These are phyloP conservation scores for Carex cristatella DNA, from an alignment of 176 grass and related monocot species.

Conservation along the genomic window DNA sequence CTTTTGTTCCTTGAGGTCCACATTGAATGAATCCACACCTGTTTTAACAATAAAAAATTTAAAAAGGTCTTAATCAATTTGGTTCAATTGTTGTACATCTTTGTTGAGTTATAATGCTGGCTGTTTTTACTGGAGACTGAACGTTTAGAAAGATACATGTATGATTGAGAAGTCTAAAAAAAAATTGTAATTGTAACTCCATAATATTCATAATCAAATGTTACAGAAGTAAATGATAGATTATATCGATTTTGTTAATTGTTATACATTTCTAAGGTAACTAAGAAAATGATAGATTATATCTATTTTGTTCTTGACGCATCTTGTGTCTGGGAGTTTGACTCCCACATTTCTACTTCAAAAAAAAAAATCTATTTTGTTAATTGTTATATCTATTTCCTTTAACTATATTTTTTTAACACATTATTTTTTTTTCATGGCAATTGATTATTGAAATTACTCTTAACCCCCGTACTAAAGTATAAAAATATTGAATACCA, in stretches of 20 bases:
- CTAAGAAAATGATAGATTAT: background rate
- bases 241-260: background rate
- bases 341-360: no score
- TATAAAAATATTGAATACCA: background rate
- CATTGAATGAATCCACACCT: slow-evolving; percentile 83
- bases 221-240: background rate
- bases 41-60: slow-evolving; percentile 14
- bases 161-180: background rate
- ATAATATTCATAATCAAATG: background rate
- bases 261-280: background rate
- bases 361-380: background rate
- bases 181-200: background rate
- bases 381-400: no score
- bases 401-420: no score
- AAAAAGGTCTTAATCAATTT: background rate
- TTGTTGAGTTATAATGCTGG: background rate
- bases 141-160: background rate
- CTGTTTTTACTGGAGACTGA: background rate
- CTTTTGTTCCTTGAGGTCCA: slow-evolving; percentile 79
- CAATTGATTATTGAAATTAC: background rate
- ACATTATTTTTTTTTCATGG: background rate
- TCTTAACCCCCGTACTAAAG: background rate
- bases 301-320: background rate
- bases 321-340: no score
- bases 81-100: background rate